These are phyloP conservation scores for Nannizziopsis barbatae DNA, from an alignment of 2,329 filamentous ascomycete species.

Conservation along the genomic window DNA sequence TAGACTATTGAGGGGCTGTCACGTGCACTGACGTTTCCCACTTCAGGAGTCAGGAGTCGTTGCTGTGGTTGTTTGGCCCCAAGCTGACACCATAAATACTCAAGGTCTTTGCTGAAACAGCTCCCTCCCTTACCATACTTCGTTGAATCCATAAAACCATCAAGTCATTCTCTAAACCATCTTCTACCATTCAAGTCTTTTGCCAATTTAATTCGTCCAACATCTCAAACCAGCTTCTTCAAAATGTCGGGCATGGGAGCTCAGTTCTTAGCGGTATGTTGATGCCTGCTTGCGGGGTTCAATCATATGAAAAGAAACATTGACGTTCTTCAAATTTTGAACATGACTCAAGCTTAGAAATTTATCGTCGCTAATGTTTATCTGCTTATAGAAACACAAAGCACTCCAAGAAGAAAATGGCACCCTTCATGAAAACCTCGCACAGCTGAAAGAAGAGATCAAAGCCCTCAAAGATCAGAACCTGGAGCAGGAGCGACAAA, in stretches of 20 bases:
- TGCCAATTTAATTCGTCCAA: neutral
- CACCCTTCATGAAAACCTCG: conserved; percentile 65
- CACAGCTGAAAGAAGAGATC: conserved; percentile 78
- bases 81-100: conserved; percentile 4
- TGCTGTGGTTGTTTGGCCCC: neutral
- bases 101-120: neutral
- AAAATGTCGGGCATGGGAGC: conserved; percentile 11
- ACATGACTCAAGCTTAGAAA: no score
- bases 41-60: neutral
- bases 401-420: conserved; percentile 89
- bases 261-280: conserved; percentile 11
- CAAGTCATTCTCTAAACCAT: neutral
- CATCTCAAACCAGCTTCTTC: neutral
- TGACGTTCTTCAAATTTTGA: neutral
- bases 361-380: neutral
- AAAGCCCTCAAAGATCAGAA: conserved; percentile 92
- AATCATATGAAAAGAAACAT: neutral
- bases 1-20: neutral
- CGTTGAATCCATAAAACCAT: neutral
- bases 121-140: neutral
- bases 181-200: neutral
- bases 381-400: conserved; percentile 20
- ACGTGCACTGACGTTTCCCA: neutral
- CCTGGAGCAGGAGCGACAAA: conserved; percentile 93
- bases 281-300: conserved; percentile 1